Conservation (phyloP, 1,139 yeast genomes). For the Citeromyces hawaiiensis region DNA sequence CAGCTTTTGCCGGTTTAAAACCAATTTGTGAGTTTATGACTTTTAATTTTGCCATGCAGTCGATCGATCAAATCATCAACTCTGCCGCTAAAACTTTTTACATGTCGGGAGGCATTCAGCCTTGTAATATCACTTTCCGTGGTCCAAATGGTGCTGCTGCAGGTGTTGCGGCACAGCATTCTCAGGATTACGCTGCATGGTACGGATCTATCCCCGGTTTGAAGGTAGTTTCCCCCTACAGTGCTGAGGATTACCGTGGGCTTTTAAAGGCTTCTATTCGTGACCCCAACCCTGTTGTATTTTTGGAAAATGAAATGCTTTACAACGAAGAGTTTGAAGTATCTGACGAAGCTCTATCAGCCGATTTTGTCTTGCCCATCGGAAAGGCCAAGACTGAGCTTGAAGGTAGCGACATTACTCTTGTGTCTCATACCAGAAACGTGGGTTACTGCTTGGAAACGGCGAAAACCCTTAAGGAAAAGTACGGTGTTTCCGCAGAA, state of each 20-base stretch:
- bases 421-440: slow-evolving; percentile 87
- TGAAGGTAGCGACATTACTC: slow-evolving; percentile 81
- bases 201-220: slow-evolving; percentile 97
- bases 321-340: slow-evolving; percentile 89
- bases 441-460: slow-evolving; percentile 80
- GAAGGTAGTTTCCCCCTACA: slow-evolving; percentile 90
- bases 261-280: slow-evolving; percentile 90
- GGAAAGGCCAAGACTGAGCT: slow-evolving; percentile 94
- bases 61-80: slow-evolving; percentile 95
- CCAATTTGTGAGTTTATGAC: slow-evolving; percentile 99
- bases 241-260: slow-evolving; percentile 95
- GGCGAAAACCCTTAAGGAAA: slow-evolving; percentile 73
- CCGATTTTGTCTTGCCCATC: slow-evolving; percentile 86
- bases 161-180: slow-evolving; percentile 99
- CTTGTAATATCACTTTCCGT: slow-evolving; percentile 93
- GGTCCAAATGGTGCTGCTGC: slow-evolving; percentile 99
- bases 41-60: slow-evolving; percentile 98
- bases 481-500: slow-evolving; percentile 83
- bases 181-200: slow-evolving; percentile 97
- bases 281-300: slow-evolving; percentile 96
- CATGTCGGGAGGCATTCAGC: slow-evolving; percentile 99
- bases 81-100: slow-evolving; percentile 98
- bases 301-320: slow-evolving; percentile 89
- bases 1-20: slow-evolving; percentile 92
- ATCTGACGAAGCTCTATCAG: slow-evolving; percentile 75